Evolutionary conservation across 257 asterid genomes (phyloP).

Genomic region (Forsythia viridissima): DNA sequence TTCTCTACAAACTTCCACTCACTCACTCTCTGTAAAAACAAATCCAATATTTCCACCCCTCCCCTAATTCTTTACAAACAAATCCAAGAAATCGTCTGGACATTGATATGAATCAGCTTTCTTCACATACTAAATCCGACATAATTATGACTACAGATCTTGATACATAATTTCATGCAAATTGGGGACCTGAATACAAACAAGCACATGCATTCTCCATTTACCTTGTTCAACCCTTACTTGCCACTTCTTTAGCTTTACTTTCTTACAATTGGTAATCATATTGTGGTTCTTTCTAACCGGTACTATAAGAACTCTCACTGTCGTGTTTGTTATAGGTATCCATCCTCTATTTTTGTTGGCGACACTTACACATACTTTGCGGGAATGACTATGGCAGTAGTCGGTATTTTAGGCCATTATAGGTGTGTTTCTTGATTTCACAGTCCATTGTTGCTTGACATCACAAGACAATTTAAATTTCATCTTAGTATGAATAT

Average conservation of each 20-base stretch:
- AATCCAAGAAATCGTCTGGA: background rate
- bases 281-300: conserved; percentile 14
- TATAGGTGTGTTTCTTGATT: conserved; percentile 53
- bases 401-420: conserved; percentile 86
- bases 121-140: conserved; percentile 13
- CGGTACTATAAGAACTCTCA: background rate
- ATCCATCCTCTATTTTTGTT: conserved; percentile 85
- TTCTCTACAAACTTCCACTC: no score
- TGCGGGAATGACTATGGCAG: conserved; percentile 96
- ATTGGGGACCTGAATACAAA: conserved; percentile 82
- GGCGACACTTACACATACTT: conserved; percentile 88
- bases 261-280: conserved; percentile 88
- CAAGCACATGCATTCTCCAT: conserved; percentile 96
- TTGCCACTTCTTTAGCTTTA: conserved; percentile 89
- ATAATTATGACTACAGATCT: conserved; percentile 49
- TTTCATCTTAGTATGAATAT: no score
- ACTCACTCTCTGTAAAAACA: no score
- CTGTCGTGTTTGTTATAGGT: conserved; percentile 44
- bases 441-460: background rate
- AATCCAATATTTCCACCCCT: no score
- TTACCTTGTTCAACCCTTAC: conserved; percentile 86
- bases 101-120: background rate
- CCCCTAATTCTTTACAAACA: no score
- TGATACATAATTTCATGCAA: conserved; percentile 84
- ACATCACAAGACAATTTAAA: no score